Percentiles rank a stretch among this genome's conserved stretches.
Evolutionary conservation across 148 eudicot genomes (phyloP).

Genomic region (Drosera capensis): DNA sequence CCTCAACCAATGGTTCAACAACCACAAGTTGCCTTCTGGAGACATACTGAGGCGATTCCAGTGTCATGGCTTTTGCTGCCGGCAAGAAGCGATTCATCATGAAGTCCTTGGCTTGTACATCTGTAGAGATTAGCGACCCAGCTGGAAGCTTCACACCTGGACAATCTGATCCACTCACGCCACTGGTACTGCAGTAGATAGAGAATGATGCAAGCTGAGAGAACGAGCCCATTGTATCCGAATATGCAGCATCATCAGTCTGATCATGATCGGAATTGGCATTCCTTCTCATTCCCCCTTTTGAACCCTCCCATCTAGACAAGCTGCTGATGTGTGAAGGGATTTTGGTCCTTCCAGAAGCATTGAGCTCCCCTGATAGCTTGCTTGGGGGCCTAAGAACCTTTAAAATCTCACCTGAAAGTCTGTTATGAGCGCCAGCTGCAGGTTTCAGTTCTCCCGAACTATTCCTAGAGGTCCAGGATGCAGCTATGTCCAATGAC

Average conservation of each 20-base stretch:
- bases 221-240: slow-evolving; percentile 50
- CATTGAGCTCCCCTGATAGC: not conserved
- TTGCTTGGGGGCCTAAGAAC: slow-evolving; percentile 6
- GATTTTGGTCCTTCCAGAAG: not conserved
- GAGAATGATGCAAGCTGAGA: slow-evolving; percentile 41
- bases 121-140: not conserved
- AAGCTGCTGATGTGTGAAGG: not conserved
- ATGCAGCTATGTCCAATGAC: slow-evolving; percentile 5
- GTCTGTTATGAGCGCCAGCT: not conserved
- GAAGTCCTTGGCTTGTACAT: slow-evolving; percentile 5
- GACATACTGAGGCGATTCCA: slow-evolving; percentile 1
- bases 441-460: not conserved
- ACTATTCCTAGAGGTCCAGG: not conserved
- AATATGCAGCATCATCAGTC: slow-evolving; percentile 16
- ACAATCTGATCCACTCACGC: slow-evolving; percentile 8
- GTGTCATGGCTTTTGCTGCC: slow-evolving; percentile 10
- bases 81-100: slow-evolving; percentile 9
- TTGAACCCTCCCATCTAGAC: not conserved
- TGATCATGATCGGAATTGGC: not conserved
- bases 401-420: slow-evolving; percentile 11
- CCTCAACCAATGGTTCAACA: not conserved
- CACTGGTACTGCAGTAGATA: slow-evolving; percentile 48
- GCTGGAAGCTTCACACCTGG: not conserved
- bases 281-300: not conserved
- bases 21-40: slow-evolving; percentile 1